Conservation (phyloP, 2,329 filamentous ascomycete species). For the Thelonectria blattea region DNA sequence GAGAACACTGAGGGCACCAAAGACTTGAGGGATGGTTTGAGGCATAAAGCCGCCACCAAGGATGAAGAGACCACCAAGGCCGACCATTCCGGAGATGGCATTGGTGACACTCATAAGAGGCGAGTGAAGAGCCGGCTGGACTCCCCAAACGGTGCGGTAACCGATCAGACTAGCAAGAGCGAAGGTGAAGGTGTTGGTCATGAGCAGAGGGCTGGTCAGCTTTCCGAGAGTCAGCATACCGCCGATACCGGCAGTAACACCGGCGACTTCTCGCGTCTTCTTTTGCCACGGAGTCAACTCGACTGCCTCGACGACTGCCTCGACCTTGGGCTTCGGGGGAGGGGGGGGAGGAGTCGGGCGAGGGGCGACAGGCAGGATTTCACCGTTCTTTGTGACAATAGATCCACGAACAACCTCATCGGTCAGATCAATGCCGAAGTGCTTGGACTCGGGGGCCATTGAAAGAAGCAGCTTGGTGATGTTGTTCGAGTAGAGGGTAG, state of each 20-base stretch:
- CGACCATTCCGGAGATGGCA: constrained; percentile 91
- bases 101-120: constrained; percentile 94
- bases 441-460: constrained; percentile 77
- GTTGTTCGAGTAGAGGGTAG: constrained; percentile 91
- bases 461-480: constrained; percentile 88
- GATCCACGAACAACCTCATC: constrained; percentile 88
- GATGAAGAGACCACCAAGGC: constrained; percentile 85
- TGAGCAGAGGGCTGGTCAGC: constrained; percentile 81
- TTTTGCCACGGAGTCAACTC: constrained; percentile 84
- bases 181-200: constrained; percentile 87
- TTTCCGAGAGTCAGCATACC: constrained; percentile 79
- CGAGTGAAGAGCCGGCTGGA: constrained; percentile 81
- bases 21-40: constrained; percentile 76
- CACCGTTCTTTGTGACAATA: constrained; percentile 80
- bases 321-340: constrained; percentile 51
- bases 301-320: constrained; percentile 59
- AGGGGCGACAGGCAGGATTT: constrained; percentile 77
- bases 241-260: constrained; percentile 79
- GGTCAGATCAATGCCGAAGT: constrained; percentile 78
- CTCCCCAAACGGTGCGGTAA: constrained; percentile 89
- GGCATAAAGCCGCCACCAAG: constrained; percentile 83
- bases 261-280: constrained; percentile 74
- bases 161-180: constrained; percentile 84
- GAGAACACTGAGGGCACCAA: constrained; percentile 81
- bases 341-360: constrained; percentile 66